phyloP scores from a whole-genome alignment of 139 green algal genomes.

The Prasinococcaceae sp. region DNA sequence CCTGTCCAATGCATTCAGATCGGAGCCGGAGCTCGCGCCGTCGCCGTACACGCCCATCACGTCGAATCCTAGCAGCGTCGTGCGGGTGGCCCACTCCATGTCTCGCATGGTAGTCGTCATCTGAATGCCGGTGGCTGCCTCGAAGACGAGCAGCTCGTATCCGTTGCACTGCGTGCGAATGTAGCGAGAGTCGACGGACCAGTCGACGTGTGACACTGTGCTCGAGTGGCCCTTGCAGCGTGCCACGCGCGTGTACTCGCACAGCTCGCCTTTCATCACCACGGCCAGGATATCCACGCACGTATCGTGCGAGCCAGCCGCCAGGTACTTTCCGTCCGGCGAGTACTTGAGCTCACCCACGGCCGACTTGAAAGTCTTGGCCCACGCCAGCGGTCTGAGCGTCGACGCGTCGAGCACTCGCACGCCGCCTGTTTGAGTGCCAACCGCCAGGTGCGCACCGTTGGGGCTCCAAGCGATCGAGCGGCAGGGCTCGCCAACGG shows the following conservation, averaged over 20 bases:
- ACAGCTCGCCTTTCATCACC: no score
- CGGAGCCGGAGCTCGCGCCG: constrained; percentile 41
- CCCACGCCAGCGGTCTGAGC: not conserved
- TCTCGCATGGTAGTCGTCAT: constrained; percentile 2
- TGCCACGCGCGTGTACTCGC: constrained; percentile 1
- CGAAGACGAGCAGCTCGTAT: constrained; percentile 12
- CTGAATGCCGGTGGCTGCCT: constrained; percentile 2
- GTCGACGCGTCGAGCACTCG: not conserved
- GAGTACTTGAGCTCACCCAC: constrained; percentile 37
- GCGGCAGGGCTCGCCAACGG: not conserved
- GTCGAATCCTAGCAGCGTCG: not conserved
- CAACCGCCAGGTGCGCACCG: not conserved
- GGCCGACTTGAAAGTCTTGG: not conserved
- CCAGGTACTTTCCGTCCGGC: constrained; percentile 35
- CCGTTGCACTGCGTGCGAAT: not conserved
- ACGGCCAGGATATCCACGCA: constrained; percentile 39
- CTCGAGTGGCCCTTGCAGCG: constrained; percentile 3
- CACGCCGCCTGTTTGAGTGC: not conserved
- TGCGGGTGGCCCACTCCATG: constrained; percentile 8
- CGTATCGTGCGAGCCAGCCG: constrained; percentile 35
- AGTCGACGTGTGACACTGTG: constrained; percentile 11
- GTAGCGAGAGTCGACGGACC: not conserved
- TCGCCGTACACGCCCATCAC: constrained; percentile 16
- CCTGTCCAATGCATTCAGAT: constrained; percentile 51
- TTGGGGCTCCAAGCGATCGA: not conserved